These are phyloP conservation scores for Ochromonas danica DNA, from an alignment of 108 stramenopile species.

Conservation along the genomic window DNA sequence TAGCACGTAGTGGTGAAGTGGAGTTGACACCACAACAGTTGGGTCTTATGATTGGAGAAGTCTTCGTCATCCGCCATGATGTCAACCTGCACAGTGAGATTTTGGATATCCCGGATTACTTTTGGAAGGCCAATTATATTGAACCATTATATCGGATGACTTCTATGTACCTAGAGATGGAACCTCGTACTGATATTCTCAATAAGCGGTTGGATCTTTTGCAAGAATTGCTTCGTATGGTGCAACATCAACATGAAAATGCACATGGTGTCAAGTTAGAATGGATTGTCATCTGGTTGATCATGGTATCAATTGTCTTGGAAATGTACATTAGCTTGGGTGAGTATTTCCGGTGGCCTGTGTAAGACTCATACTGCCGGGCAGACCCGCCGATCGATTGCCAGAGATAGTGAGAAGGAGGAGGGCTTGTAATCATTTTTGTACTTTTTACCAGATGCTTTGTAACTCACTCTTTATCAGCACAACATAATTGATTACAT, in stretches of 20 bases:
- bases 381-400: too few relatives aligned
- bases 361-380: too few relatives aligned
- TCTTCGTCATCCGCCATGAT: slow-evolving; percentile 59
- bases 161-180: background rate
- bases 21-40: slow-evolving; percentile 45
- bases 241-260: slow-evolving; percentile 47
- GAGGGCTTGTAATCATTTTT: too few relatives aligned
- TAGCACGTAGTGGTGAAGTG: slow-evolving; percentile 54
- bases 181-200: slow-evolving; percentile 45
- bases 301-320: slow-evolving; percentile 47
- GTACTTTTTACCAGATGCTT: too few relatives aligned
- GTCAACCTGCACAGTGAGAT: slow-evolving; percentile 65
- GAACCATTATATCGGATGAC: slow-evolving; percentile 54
- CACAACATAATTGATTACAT: too few relatives aligned
- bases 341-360: too few relatives aligned
- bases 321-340: too few relatives aligned
- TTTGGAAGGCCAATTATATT: slow-evolving; percentile 59
- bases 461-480: too few relatives aligned
- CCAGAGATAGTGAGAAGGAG: too few relatives aligned
- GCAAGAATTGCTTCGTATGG: slow-evolving; percentile 59
- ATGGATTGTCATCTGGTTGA: slow-evolving; percentile 59
- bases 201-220: slow-evolving; percentile 63
- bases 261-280: slow-evolving; percentile 46
- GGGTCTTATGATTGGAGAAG: slow-evolving; percentile 44
- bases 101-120: slow-evolving; percentile 59